These are phyloP conservation scores for Fusarium torreyae DNA, from an alignment of 2,329 filamentous ascomycete genomes.

Conservation along the genomic window DNA sequence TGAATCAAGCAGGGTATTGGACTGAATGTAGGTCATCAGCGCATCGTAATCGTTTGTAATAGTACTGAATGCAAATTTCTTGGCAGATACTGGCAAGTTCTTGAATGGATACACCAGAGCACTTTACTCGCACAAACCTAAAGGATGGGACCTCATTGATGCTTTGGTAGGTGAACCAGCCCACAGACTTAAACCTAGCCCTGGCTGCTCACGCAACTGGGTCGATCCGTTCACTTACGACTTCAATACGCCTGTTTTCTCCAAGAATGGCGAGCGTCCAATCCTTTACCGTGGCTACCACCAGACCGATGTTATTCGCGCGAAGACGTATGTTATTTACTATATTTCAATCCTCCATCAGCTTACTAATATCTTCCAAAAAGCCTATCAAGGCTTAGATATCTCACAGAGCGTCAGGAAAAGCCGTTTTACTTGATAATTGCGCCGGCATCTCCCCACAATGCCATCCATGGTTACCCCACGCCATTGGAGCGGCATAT, in stretches of 20 bases:
- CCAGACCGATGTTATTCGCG: slow-evolving; percentile 1
- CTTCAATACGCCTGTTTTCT: background rate
- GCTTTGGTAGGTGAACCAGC: background rate
- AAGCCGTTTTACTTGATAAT: background rate
- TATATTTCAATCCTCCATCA: too few relatives aligned
- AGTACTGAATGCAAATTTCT: rapidly evolving
- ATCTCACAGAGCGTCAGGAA: background rate
- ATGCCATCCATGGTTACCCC: background rate
- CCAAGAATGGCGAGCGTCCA: background rate
- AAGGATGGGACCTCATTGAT: background rate
- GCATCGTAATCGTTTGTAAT: rapidly evolving
- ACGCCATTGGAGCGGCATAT: background rate
- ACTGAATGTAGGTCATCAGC: background rate
- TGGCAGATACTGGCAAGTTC: background rate
- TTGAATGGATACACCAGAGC: background rate
- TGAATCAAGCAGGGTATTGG: background rate
- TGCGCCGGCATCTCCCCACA: background rate
- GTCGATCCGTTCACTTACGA: background rate
- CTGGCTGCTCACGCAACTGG: background rate
- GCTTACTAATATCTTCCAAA: too few relatives aligned
- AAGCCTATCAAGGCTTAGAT: background rate
- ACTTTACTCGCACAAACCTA: background rate
- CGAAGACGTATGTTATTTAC: background rate
- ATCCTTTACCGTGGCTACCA: background rate
- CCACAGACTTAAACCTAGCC: too few relatives aligned